Evolutionary conservation across 306 rosid species (phyloP), one percentile per base, ranked within the genome.

Genomic region (Hippophae gyantsensis): DNA sequence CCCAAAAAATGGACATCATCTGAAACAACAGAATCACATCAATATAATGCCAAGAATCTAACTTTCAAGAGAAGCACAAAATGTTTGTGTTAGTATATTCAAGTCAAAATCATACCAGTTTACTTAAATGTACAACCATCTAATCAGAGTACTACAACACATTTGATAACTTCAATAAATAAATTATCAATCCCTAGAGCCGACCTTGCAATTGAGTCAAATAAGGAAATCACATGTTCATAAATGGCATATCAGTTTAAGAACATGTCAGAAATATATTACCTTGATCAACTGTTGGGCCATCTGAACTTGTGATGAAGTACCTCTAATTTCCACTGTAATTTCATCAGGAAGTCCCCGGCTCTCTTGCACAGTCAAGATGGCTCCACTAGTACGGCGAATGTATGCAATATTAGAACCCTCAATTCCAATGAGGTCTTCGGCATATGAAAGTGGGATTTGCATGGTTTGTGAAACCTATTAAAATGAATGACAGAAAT

Each of bases 211-310:
- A 12, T 0, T 1, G 45, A 26, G 11, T 13, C 42, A 53, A 6
- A 38, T 53, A 18, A 6, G 6, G 9, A 12, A 9, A 6, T 10
- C 41, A 5, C 41, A 18, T 9, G 10, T 9, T 42, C 3, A 26
- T 8, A 3, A 46, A 32, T 48, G 12, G 40, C 43, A 25, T 25
- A 25, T 60, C 18, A 5, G 11, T 14, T 59, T 46, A 9, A 23
- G 50, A 4, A 13, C 7, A 0, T 8, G 13, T 7, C 7, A 7
- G 2, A 13, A 27, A 13, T 8, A 48, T 5, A 6, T 9, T 71
- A 88, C 99, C 96, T 88, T 93, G 75, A 92, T 86, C 76, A 92
- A 69, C 57, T 88, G 97, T 54, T 88, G 97, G 46, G 99, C 99
- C 53, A 71, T 53, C 65, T 86, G 99, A 72, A 92, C 99, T 65